Conservation (phyloP, 768 basidiomycete genomes). For the Xerocomellus dryophilus region DNA sequence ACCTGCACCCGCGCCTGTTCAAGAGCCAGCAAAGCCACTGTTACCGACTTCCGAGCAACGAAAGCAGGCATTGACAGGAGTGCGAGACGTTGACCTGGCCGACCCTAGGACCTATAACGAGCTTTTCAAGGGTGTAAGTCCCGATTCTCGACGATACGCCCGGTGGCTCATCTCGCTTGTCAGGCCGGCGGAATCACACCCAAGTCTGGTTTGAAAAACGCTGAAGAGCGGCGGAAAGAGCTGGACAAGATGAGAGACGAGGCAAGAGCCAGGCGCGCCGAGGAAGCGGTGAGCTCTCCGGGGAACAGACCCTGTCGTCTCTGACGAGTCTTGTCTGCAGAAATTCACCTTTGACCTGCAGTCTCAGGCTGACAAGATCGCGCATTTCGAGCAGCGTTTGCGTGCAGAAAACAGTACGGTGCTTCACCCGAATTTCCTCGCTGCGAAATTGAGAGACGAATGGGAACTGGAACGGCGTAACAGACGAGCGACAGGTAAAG, state of each 20-base stretch:
- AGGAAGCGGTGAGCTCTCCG: conserved; percentile 49
- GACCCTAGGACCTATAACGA: conserved; percentile 60
- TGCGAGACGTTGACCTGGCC: conserved; percentile 61
- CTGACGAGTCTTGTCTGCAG: conserved; percentile 32
- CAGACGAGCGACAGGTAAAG: conserved; percentile 24
- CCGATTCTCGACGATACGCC: not conserved
- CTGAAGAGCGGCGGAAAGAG: conserved; percentile 70
- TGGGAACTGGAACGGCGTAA: conserved; percentile 43
- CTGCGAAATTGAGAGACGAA: conserved; percentile 53
- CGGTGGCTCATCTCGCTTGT: not conserved
- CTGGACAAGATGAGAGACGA: conserved; percentile 70
- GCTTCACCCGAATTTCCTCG: conserved; percentile 59
- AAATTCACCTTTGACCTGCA: conserved; percentile 53
- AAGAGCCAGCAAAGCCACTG: conserved; percentile 29
- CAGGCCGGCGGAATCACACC: conserved; percentile 46
- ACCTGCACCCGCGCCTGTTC: conserved; percentile 5
- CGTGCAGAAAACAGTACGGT: conserved; percentile 49
- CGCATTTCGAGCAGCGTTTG: conserved; percentile 58
- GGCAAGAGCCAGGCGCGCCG: conserved; percentile 51
- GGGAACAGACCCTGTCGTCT: not conserved
- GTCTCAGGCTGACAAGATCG: conserved; percentile 57
- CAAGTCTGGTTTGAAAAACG: conserved; percentile 45
- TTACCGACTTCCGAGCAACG: conserved; percentile 27
- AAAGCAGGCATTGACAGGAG: conserved; percentile 45
- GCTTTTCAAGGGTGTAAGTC: conserved; percentile 55